A percentile compares a stretch with the other conserved stretches of the same genome.
These are phyloP conservation scores for Aspergillus quadricinctus DNA, from an alignment of 2,329 filamentous ascomycete genomes.

Conservation along the genomic window DNA sequence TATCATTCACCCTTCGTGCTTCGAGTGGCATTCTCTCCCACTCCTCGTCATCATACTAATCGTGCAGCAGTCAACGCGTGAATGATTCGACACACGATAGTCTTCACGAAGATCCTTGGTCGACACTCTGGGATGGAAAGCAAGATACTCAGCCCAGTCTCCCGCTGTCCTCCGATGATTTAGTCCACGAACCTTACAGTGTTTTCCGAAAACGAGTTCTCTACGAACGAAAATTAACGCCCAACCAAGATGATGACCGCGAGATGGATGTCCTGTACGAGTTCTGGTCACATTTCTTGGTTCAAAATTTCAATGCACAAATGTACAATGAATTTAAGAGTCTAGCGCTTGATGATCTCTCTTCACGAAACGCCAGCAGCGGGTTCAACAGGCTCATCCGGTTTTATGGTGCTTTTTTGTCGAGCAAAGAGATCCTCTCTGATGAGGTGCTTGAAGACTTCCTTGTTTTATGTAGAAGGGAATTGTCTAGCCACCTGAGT, in stretches of 20 bases:
- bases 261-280: conserved; percentile 64
- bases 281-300: conserved; percentile 71
- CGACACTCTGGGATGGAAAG: conserved; percentile 39
- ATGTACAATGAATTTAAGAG: conserved; percentile 73
- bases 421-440: conserved; percentile 48
- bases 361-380: conserved; percentile 46
- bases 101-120: conserved; percentile 1
- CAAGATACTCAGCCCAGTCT: neutral
- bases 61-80: conserved; percentile 1
- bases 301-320: conserved; percentile 66
- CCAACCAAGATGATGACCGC: conserved; percentile 30
- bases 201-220: conserved; percentile 48
- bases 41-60: conserved; percentile 1
- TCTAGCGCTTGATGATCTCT: conserved; percentile 62
- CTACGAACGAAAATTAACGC: conserved; percentile 43
- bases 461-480: conserved; percentile 48
- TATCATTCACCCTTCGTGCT: neutral
- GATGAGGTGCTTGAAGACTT: conserved; percentile 53
- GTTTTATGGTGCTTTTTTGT: conserved; percentile 59
- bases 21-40: neutral
- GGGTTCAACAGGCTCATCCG: conserved; percentile 61
- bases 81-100: neutral
- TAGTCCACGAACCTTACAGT: conserved; percentile 45
- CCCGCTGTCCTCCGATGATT: neutral
- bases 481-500: conserved; percentile 36